These are phyloP conservation scores for Areca catechu DNA, from an alignment of 176 grass and related monocot genomes.

Conservation along the genomic window DNA sequence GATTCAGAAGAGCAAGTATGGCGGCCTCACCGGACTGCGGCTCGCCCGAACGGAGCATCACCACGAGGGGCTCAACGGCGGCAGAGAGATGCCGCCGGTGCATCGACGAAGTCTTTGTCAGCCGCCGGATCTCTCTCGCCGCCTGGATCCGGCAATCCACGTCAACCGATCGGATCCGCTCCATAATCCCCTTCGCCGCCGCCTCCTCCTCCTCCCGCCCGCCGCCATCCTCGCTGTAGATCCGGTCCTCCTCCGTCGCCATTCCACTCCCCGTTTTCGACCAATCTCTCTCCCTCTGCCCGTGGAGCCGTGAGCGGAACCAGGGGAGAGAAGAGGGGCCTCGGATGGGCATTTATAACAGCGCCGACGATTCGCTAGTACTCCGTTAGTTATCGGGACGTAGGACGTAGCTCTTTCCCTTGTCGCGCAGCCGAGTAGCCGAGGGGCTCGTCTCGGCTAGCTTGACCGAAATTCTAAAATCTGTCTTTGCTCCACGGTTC, in stretches of 20 bases:
- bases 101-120: constrained; percentile 55
- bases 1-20: constrained; percentile 10
- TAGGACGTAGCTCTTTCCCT: no score
- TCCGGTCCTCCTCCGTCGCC: constrained; percentile 37
- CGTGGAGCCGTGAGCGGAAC: background rate
- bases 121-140: constrained; percentile 68
- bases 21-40: background rate
- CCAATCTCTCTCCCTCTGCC: constrained; percentile 1
- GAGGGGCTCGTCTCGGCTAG: no score
- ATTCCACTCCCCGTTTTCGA: no score
- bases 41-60: constrained; percentile 48
- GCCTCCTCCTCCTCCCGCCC: background rate
- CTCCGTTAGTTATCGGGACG: background rate
- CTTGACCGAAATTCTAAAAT: no score
- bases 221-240: constrained; percentile 25
- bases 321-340: background rate
- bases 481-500: no score
- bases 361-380: background rate
- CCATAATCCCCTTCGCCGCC: constrained; percentile 3
- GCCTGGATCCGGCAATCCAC: constrained; percentile 36
- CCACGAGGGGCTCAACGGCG: constrained; percentile 68
- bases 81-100: constrained; percentile 57
- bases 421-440: no score
- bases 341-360: background rate
- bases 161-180: constrained; percentile 8